phyloP scores from a whole-genome alignment of 2,329 filamentous ascomycete genomes.

The Didymella glomerata region DNA sequence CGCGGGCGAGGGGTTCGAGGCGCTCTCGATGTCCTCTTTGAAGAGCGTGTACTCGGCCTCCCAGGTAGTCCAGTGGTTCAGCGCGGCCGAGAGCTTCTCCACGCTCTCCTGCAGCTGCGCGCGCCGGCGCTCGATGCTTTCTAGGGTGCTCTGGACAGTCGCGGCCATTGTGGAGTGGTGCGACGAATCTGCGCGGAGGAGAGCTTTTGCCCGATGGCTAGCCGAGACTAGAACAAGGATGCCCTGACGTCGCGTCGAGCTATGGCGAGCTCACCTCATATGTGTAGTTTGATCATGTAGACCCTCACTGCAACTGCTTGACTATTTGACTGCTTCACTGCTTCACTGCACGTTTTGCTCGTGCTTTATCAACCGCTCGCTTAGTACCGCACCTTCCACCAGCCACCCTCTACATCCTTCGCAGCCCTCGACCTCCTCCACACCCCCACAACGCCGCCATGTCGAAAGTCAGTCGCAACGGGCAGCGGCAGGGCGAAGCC shows the following conservation, averaged over 20 bases:
- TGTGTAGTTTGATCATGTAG: background rate
- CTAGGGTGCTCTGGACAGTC: conserved; percentile 60
- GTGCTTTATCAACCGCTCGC: background rate
- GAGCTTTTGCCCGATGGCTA: too few species aligned
- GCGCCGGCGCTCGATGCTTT: conserved; percentile 78
- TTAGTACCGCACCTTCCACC: background rate
- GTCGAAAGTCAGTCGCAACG: conserved; percentile 46
- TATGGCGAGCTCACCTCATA: background rate
- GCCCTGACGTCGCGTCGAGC: conserved; percentile 16
- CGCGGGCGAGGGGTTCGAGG: conserved; percentile 33
- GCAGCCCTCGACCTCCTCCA: background rate
- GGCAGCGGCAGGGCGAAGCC: conserved; percentile 45
- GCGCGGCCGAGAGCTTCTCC: conserved; percentile 73
- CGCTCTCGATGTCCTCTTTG: conserved; percentile 76
- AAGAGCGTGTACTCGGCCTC: conserved; percentile 91
- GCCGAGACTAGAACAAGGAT: conserved; percentile 20
- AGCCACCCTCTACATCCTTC: background rate
- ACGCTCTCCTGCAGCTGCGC: conserved; percentile 79
- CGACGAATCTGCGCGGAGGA: conserved; percentile 12
- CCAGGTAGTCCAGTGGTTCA: conserved; percentile 89
- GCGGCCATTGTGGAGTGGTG: conserved; percentile 35
- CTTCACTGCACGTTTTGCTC: background rate
- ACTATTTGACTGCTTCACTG: background rate
- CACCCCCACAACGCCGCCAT: conserved; percentile 32
- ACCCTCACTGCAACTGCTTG: too few species aligned